Evolutionary conservation across 176 grass and related monocot species (phyloP), one percentile per base, ranked within the genome.

Genomic region (Carex pumila): DNA sequence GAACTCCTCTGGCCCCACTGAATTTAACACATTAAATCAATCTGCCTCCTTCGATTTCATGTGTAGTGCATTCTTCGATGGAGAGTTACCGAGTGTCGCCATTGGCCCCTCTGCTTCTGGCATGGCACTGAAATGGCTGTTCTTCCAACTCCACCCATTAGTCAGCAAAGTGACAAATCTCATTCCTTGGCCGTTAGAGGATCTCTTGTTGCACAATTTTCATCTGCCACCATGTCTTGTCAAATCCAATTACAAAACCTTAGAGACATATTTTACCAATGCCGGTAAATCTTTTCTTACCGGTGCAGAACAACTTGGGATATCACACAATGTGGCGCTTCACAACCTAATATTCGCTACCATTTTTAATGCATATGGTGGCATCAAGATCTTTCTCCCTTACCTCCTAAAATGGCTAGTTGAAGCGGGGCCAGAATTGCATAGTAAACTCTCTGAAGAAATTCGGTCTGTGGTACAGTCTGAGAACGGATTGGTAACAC

Each of bases 281-380:
- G 89, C 50, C 29, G 85, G 87, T 3, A 47, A 84, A 30, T 15
- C 4, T 12, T 57, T 89, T 19, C 80, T 97, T 11, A 84, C 92
- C 81, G 87, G 90, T 15, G 90, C 94, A 39, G 87, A 91, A 31
- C 14, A 81, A 45, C 12, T 56, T 0, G 87, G 83, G 10, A 10
- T 97, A 62, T 19, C 89, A 6, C 90, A 89, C 31, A 83, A 94
- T 22, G 90, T 92, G 81, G 90, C 91, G 19, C 80, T 92, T 32
- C 90, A 97, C 85, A 94, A 94, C 87, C 66, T 97, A 22, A 13
- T 97, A 14, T 97, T 97, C 68, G 43, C 62, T 37, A 80, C 87
- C n/a, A 65, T 92, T 39, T 97, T 97, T 83, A 94, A 94, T 83
- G 90, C 89, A 8, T 97, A 84, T 75, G 92, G 94, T 30, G 94